Evolutionary conservation across 495 filamentous ascomycete species (phyloP).

Genomic region (Apodospora peruviana): DNA sequence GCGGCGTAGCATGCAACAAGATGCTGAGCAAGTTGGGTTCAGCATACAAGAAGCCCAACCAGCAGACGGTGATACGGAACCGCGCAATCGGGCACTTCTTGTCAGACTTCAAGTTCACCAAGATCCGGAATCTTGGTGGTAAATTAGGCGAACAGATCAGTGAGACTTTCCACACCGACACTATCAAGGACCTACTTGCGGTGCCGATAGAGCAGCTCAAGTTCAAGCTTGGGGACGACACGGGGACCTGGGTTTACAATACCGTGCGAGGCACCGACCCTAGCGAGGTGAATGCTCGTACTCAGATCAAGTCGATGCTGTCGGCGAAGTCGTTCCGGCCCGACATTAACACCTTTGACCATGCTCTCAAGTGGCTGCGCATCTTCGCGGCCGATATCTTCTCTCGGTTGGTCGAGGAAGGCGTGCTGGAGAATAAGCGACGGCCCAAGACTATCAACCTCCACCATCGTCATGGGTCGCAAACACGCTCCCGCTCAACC

Average conservation of each 20-base stretch:
- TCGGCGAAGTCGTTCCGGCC: slow-evolving; percentile 94
- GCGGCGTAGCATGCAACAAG: slow-evolving; percentile 83
- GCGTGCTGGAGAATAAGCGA: slow-evolving; percentile 81
- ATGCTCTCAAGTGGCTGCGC: slow-evolving; percentile 78
- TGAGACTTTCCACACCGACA: slow-evolving; percentile 70
- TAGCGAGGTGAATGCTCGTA: slow-evolving; percentile 86
- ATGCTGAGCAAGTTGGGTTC: slow-evolving; percentile 93
- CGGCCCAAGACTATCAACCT: slow-evolving; percentile 80
- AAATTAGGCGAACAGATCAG: slow-evolving; percentile 87
- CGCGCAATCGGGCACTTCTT: slow-evolving; percentile 78
- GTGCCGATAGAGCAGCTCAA: slow-evolving; percentile 75
- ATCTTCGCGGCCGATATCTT: slow-evolving; percentile 95
- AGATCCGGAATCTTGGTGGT: slow-evolving; percentile 93
- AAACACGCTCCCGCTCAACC: slow-evolving; percentile 64
- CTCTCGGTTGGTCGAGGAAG: slow-evolving; percentile 84
- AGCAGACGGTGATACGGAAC: slow-evolving; percentile 85
- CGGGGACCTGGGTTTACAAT: slow-evolving; percentile 81
- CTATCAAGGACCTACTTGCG: slow-evolving; percentile 67
- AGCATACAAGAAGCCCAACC: slow-evolving; percentile 84
- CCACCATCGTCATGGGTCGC: slow-evolving; percentile 65
- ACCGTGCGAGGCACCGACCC: slow-evolving; percentile 79
- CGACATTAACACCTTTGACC: slow-evolving; percentile 70
- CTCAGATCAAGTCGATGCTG: slow-evolving; percentile 96
- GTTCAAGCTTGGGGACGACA: slow-evolving; percentile 76
- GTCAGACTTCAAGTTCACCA: slow-evolving; percentile 84